Conservation (phyloP, 495 filamentous ascomycete genomes). For the Penicillium soppii region DNA sequence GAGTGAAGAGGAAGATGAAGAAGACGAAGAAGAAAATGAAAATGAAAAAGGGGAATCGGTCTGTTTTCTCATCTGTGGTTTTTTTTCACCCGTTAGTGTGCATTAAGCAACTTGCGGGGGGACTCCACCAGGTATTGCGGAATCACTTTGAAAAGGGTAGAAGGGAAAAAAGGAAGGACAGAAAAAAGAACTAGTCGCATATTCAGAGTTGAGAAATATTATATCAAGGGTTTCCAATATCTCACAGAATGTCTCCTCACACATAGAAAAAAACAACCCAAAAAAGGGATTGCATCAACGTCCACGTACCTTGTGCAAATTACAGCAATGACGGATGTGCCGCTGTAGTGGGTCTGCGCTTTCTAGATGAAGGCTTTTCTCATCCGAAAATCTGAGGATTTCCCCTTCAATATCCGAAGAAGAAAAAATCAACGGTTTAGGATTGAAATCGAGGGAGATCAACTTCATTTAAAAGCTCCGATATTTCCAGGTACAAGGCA, state of each 20-base stretch:
- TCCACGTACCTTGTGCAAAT: too few relatives aligned
- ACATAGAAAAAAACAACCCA: background rate
- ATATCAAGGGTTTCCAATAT: too few relatives aligned
- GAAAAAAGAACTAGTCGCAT: too few relatives aligned
- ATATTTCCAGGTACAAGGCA: conserved; percentile 24
- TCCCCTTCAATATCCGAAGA: too few relatives aligned
- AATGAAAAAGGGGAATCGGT: conserved; percentile 21
- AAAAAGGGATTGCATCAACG: background rate
- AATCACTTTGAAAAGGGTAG: background rate
- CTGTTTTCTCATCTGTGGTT: conserved; percentile 4
- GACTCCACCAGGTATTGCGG: conserved; percentile 5
- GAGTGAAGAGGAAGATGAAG: conserved; percentile 28
- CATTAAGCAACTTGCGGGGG: conserved; percentile 12
- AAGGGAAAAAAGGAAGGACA: background rate
- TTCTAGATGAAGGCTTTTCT: background rate
- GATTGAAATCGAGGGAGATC: background rate
- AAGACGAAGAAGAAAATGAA: conserved; percentile 25
- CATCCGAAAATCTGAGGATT: background rate
- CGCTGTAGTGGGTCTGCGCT: background rate
- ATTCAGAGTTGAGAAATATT: too few relatives aligned
- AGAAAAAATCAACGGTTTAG: too few relatives aligned
- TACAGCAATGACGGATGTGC: conserved; percentile 2
- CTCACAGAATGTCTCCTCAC: too few relatives aligned
- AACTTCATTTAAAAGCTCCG: conserved; percentile 1
- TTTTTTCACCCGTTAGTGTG: conserved; percentile 8